phyloP scores from a whole-genome alignment of 2,329 filamentous ascomycete species.

The Colletotrichum chrysophilum region DNA sequence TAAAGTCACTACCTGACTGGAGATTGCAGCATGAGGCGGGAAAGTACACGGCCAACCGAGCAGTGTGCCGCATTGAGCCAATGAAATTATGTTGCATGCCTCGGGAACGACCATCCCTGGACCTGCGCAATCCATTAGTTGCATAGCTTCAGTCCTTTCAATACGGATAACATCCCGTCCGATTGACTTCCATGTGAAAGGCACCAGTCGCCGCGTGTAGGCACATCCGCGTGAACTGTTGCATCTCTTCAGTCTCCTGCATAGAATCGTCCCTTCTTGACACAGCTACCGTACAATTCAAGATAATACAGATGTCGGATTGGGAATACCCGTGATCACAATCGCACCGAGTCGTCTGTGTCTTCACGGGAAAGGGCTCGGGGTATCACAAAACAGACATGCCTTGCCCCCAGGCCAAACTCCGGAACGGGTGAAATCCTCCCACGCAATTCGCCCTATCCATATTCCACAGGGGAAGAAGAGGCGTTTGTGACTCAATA shows the following conservation, averaged over 20 bases:
- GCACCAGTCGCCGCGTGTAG: neutral
- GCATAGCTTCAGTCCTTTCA: neutral
- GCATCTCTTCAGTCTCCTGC: neutral
- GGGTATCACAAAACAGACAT: conserved; percentile 21
- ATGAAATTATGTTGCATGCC: conserved; percentile 12
- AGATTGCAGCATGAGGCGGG: conserved; percentile 1
- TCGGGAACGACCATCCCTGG: conserved; percentile 3
- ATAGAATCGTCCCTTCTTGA: neutral
- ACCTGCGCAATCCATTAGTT: neutral
- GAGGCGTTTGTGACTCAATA: neutral
- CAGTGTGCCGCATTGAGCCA: conserved; percentile 6
- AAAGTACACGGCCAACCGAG: neutral
- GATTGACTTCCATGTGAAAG: neutral
- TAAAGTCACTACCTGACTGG: neutral
- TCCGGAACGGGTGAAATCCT: neutral
- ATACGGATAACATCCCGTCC: neutral
- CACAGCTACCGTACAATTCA: neutral
- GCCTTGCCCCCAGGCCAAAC: conserved; percentile 11
- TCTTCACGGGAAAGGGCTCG: neutral
- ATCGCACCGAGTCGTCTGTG: neutral
- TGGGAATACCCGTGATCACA: neutral
- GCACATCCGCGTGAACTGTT: neutral
- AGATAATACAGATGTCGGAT: neutral
- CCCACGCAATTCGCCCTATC: neutral
- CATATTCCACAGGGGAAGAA: neutral